phyloP scores from a whole-genome alignment of 768 basidiomycete genomes.

The Boletus subparvulus region DNA sequence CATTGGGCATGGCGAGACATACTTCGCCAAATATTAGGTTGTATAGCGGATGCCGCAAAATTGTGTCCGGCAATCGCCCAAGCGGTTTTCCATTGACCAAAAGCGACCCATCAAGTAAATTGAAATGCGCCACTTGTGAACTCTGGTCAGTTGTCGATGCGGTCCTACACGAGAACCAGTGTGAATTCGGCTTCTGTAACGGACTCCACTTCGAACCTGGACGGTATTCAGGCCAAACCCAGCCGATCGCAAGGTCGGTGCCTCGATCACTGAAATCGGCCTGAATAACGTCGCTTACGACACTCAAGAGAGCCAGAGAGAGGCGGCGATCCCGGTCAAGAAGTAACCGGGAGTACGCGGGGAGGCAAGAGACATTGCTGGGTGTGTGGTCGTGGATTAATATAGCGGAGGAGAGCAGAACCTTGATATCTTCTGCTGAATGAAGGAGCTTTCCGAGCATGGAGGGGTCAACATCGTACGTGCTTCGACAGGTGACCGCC shows the following conservation, averaged over 20 bases:
- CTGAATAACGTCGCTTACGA: constrained; percentile 1
- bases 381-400: constrained; percentile 29
- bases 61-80: constrained; percentile 20
- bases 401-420: constrained; percentile 24
- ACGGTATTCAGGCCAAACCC: constrained; percentile 28
- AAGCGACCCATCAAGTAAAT: constrained; percentile 27
- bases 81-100: constrained; percentile 29
- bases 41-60: constrained; percentile 23
- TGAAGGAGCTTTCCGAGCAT: constrained; percentile 13
- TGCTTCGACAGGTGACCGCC: constrained; percentile 41
- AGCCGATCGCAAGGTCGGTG: constrained; percentile 16
- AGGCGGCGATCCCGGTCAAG: constrained; percentile 34
- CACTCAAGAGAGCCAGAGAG: constrained; percentile 24
- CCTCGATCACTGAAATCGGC: constrained; percentile 5
- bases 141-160: background rate
- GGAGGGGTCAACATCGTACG: constrained; percentile 25
- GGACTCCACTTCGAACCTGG: constrained; percentile 23
- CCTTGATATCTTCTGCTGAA: constrained; percentile 22
- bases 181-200: constrained; percentile 9
- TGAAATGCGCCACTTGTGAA: constrained; percentile 23
- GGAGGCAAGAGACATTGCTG: background rate
- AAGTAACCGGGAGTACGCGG: constrained; percentile 13
- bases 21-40: constrained; percentile 23
- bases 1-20: background rate
- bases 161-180: constrained; percentile 27